phyloP scores from a whole-genome alignment of 169 alveolate genomes.

The Amoebophrya sp. region DNA sequence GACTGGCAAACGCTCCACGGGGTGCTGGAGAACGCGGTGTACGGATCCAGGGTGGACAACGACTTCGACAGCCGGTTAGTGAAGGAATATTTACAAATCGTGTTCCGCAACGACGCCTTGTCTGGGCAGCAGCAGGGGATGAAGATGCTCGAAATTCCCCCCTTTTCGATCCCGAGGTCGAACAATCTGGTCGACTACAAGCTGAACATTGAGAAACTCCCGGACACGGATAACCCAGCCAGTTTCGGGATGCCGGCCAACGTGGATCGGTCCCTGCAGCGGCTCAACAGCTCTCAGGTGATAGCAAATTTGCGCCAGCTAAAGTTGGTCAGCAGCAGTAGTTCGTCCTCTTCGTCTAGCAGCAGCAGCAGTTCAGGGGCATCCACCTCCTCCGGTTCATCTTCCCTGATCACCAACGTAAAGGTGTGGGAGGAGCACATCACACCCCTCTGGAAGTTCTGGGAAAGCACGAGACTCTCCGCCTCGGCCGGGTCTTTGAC shows the following conservation, averaged over 20 bases:
- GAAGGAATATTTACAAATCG: conserved; percentile 67
- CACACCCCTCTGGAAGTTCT: neutral
- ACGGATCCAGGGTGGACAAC: conserved; percentile 88
- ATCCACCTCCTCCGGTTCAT: conserved; percentile 31
- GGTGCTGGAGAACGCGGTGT: conserved; percentile 77
- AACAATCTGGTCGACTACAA: conserved; percentile 58
- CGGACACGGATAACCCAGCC: conserved; percentile 74
- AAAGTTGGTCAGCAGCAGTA: neutral
- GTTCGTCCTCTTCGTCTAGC: neutral
- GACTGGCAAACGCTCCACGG: conserved; percentile 80
- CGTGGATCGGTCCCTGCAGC: conserved; percentile 74
- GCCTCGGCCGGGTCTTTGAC: neutral
- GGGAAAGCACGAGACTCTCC: neutral
- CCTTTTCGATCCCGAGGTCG: conserved; percentile 59
- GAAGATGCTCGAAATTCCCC: conserved; percentile 51
- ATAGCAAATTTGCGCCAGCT: conserved; percentile 51
- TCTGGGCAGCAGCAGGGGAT: neutral
- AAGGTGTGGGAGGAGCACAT: conserved; percentile 17
- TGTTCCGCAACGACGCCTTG: conserved; percentile 52
- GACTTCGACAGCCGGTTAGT: conserved; percentile 76
- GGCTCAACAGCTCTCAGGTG: conserved; percentile 62
- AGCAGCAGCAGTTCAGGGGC: neutral
- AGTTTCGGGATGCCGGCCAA: conserved; percentile 79
- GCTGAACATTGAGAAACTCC: conserved; percentile 58
- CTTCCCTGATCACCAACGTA: conserved; percentile 20